phyloP scores from a whole-genome alignment of 73 alveolate genomes.

The Symbiodinium pilosum region DNA sequence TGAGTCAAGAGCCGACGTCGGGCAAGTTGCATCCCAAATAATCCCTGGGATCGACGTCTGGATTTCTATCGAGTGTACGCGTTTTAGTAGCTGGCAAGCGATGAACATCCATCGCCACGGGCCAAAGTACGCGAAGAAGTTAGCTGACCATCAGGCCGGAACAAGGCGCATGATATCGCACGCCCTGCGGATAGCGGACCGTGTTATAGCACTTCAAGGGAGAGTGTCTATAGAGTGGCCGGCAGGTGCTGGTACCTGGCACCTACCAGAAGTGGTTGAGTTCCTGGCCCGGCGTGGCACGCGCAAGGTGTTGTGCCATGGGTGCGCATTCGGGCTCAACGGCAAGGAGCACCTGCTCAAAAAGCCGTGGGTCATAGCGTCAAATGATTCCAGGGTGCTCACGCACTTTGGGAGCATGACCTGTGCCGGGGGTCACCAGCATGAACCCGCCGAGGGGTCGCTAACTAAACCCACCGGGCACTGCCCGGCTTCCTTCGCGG shows the following conservation, averaged over 20 bases:
- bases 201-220: neutral
- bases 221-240: slow-evolving; percentile 10
- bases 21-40: neutral
- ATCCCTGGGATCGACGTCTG: slow-evolving; percentile 16
- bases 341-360: neutral
- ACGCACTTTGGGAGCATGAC: neutral
- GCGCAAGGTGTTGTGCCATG: too few relatives aligned
- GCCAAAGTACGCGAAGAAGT: neutral
- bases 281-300: neutral
- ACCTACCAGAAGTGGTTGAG: neutral
- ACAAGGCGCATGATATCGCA: slow-evolving; percentile 8
- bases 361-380: neutral
- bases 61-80: neutral
- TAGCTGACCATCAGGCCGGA: neutral
- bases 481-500: neutral
- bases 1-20: neutral
- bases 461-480: neutral
- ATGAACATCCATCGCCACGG: neutral
- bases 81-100: neutral
- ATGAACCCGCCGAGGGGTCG: too few relatives aligned
- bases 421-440: too few relatives aligned
- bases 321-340: neutral
- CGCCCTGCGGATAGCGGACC: neutral
- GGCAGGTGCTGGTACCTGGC: neutral
- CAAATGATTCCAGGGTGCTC: neutral